Conservation (phyloP, 257 asterid species). For the Gentiana dahurica region DNA sequence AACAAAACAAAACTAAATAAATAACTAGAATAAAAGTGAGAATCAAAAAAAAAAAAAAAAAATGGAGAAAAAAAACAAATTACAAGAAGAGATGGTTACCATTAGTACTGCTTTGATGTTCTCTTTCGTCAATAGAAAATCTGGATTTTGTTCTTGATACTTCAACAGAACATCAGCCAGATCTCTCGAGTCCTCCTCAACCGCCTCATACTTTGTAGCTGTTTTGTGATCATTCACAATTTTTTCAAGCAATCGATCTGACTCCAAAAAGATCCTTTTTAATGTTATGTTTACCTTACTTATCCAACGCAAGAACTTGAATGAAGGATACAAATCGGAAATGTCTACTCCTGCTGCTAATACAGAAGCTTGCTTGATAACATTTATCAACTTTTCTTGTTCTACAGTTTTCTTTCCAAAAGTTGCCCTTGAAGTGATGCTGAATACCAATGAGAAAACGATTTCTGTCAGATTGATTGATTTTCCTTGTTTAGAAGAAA, state of each 20-base stretch:
- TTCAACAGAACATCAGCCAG: constrained; percentile 18
- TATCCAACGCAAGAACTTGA: constrained; percentile 4
- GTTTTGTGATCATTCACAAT: constrained; percentile 12
- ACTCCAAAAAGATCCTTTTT: not conserved
- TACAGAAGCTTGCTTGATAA: not conserved
- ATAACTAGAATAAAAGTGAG: too few relatives aligned
- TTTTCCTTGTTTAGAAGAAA: not conserved
- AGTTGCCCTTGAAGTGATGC: constrained; percentile 5
- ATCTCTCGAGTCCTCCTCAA: constrained; percentile 10
- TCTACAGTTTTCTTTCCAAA: constrained; percentile 6
- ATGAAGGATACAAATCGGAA: constrained; percentile 18
- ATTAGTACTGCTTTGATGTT: constrained; percentile 17
- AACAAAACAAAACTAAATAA: too few relatives aligned
- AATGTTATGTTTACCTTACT: constrained; percentile 5
- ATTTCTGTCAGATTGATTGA: constrained; percentile 2
- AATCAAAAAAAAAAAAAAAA: too few relatives aligned
- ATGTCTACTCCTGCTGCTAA: constrained; percentile 11
- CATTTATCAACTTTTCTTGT: not conserved
- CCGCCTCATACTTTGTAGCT: not conserved
- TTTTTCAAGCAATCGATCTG: constrained; percentile 8
- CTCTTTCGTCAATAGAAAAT: constrained; percentile 1
- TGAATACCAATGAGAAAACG: not conserved
- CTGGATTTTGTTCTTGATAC: constrained; percentile 4
- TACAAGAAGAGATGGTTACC: not conserved
- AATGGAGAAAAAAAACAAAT: too few relatives aligned